Conservation (phyloP, 768 basidiomycete species). For the Lactarius pseudohatsudake region DNA sequence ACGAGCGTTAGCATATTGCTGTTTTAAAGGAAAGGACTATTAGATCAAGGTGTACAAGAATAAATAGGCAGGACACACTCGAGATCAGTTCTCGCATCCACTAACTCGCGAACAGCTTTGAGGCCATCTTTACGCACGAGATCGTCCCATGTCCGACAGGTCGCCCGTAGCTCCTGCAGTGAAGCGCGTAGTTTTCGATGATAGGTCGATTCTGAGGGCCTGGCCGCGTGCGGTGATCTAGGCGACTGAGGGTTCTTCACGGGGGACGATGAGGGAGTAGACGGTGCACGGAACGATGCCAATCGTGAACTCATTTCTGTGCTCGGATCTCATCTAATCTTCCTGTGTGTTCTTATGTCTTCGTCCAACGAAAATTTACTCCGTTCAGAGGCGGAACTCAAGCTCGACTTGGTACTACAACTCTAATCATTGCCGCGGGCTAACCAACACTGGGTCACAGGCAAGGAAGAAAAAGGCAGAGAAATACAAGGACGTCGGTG, state of each 20-base stretch:
- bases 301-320: slow-evolving; percentile 53
- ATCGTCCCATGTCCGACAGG: slow-evolving; percentile 79
- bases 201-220: slow-evolving; percentile 64
- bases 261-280: slow-evolving; percentile 70
- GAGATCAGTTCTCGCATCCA: slow-evolving; percentile 80
- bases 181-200: slow-evolving; percentile 74
- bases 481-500: slow-evolving; percentile 66
- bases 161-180: slow-evolving; percentile 63
- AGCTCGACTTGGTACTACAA: slow-evolving; percentile 51
- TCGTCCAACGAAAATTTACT: slow-evolving; percentile 20
- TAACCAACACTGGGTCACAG: slow-evolving; percentile 38
- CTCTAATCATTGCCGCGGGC: background rate
- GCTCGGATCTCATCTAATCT: background rate
- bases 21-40: background rate
- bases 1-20: slow-evolving; percentile 66
- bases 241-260: slow-evolving; percentile 45
- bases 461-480: slow-evolving; percentile 73
- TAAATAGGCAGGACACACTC: slow-evolving; percentile 53
- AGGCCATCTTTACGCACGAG: slow-evolving; percentile 77
- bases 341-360: background rate
- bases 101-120: slow-evolving; percentile 65
- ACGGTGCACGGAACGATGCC: slow-evolving; percentile 78
- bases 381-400: slow-evolving; percentile 49
- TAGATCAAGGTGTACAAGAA: background rate
- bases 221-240: slow-evolving; percentile 43